Conservation (phyloP, 2,329 filamentous ascomycete genomes). For the Grosmannia clavigera region DNA sequence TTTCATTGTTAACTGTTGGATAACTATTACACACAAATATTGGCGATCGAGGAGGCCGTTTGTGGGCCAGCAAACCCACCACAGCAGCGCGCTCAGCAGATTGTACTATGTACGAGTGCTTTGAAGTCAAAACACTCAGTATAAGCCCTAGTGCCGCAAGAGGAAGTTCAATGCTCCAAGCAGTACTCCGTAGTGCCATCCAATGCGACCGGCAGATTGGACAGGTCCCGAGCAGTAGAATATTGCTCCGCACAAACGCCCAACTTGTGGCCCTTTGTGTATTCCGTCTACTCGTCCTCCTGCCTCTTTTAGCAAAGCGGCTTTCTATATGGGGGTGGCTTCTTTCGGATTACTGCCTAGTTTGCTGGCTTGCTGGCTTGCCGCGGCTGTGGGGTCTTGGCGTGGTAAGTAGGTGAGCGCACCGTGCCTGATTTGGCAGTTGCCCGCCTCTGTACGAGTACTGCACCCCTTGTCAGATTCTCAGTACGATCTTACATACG, state of each 20-base stretch:
- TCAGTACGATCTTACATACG: too few relatives aligned
- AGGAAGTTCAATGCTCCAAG: neutral
- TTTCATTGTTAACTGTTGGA: neutral
- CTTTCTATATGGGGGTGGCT: neutral
- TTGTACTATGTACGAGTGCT: neutral
- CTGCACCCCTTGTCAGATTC: too few relatives aligned
- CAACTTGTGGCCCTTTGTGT: neutral
- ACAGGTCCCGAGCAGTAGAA: neutral
- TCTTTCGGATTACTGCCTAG: neutral
- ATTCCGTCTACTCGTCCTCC: neutral
- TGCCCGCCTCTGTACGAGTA: neutral
- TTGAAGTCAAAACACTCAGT: neutral
- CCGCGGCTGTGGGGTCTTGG: neutral
- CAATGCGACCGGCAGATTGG: neutral
- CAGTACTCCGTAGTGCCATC: neutral
- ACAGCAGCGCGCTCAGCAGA: neutral
- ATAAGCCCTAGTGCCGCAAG: neutral
- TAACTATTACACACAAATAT: neutral
- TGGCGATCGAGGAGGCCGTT: neutral
- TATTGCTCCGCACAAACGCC: neutral
- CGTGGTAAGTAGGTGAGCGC: neutral
- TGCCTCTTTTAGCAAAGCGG: slow-evolving; percentile 7
- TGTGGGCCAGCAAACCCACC: neutral
- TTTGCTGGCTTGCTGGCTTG: neutral
- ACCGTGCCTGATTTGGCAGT: neutral